These are phyloP conservation scores for Fusarium sp. DNA, from an alignment of 2,329 filamentous ascomycete genomes.

Conservation along the genomic window DNA sequence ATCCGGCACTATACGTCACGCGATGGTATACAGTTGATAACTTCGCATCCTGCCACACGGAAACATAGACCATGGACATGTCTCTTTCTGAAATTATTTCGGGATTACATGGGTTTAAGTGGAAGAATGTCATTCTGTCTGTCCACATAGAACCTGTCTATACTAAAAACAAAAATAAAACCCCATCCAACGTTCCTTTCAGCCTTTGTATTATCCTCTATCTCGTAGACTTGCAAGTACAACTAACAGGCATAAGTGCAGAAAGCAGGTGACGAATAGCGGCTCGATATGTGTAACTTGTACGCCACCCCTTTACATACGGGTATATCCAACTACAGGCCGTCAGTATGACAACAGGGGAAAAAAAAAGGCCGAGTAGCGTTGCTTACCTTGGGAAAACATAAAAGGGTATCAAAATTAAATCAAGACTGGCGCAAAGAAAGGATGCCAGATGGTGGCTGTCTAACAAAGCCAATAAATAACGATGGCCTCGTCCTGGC, in stretches of 20 bases:
- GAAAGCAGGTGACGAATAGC: background rate
- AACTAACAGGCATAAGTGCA: background rate
- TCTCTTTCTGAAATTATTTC: constrained; percentile 1
- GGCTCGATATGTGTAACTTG: background rate
- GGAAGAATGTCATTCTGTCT: constrained; percentile 12
- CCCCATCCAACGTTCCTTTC: background rate
- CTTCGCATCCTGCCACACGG: no score
- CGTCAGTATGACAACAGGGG: constrained; percentile 1
- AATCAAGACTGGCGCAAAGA: constrained; percentile 7
- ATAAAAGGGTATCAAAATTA: background rate
- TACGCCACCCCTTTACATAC: background rate
- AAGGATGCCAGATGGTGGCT: constrained; percentile 2
- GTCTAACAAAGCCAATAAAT: constrained; percentile 12
- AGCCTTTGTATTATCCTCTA: background rate
- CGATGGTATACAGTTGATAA: background rate
- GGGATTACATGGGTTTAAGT: constrained; percentile 1
- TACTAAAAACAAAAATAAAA: background rate
- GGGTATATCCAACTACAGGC: constrained; percentile 20
- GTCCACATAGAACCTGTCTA: background rate
- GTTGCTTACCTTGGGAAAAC: constrained; percentile 7
- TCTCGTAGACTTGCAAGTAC: background rate
- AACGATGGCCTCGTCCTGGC: background rate
- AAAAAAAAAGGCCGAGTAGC: no score
- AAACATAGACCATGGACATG: background rate
- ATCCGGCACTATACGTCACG: constrained; percentile 9